Conservation (phyloP, 164 flowering plant genomes). For the Echeveria elegans region DNA sequence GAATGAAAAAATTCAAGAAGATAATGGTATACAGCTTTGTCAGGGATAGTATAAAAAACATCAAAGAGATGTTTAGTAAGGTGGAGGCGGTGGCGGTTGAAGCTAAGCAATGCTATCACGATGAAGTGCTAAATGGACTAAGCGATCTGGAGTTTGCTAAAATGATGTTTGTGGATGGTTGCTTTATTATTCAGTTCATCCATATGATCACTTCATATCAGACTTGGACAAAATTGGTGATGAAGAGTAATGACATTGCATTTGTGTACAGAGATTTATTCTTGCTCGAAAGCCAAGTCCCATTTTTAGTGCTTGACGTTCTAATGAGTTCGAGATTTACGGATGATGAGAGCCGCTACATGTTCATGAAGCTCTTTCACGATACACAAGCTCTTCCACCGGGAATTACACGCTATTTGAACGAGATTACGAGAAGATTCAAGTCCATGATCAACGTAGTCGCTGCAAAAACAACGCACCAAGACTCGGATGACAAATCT, state of each 20-base stretch:
- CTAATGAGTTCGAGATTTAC: neutral
- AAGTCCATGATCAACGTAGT: neutral
- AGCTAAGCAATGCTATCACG: neutral
- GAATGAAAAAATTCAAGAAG: slow-evolving; percentile 12
- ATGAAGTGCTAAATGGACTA: neutral
- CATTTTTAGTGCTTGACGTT: neutral
- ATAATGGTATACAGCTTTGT: slow-evolving; percentile 1
- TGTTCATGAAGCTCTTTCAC: neutral
- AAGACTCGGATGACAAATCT: neutral
- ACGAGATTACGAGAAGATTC: neutral
- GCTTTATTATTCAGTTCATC: slow-evolving; percentile 14
- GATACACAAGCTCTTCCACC: slow-evolving; percentile 2
- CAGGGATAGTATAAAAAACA: neutral
- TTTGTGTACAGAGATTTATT: slow-evolving; percentile 9
- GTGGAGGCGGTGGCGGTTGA: neutral
- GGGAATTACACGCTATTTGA: neutral
- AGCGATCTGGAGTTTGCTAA: neutral
- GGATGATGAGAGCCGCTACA: neutral
- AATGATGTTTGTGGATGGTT: slow-evolving; percentile 20
- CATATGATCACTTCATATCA: neutral
- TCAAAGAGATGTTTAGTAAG: neutral
- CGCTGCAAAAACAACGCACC: neutral
- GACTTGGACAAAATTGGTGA: neutral
- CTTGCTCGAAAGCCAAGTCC: slow-evolving; percentile 12
- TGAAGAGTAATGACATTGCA: neutral